Conservation (phyloP, 345 rosid genomes). For the Sonneratia alba region DNA sequence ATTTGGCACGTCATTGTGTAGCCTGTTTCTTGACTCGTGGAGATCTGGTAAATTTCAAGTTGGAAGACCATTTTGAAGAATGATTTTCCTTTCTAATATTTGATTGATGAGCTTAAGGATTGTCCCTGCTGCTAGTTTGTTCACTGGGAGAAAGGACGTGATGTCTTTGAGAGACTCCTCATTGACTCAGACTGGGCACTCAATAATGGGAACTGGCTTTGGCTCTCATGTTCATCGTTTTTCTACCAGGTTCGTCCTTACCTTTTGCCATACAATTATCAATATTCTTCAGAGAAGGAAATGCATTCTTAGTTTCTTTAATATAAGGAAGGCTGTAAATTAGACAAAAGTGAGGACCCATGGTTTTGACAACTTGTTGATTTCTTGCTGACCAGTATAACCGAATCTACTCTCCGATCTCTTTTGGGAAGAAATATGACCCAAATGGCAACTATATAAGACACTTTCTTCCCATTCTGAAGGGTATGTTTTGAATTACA, state of each 20-base stretch:
- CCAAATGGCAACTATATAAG: slow-evolving; percentile 69
- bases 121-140: slow-evolving; percentile 53
- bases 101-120: background rate
- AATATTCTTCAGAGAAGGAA: background rate
- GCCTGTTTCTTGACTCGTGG: slow-evolving; percentile 97
- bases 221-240: slow-evolving; percentile 96
- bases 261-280: background rate
- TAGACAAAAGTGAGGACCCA: background rate
- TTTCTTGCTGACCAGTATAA: slow-evolving; percentile 45
- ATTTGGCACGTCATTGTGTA: slow-evolving; percentile 81
- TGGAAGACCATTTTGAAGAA: background rate
- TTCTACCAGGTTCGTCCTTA: slow-evolving; percentile 64
- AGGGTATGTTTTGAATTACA: slow-evolving; percentile 38
- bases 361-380: background rate
- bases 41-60: slow-evolving; percentile 53
- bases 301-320: background rate
- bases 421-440: slow-evolving; percentile 89
- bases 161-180: slow-evolving; percentile 84
- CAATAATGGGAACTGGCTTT: slow-evolving; percentile 89
- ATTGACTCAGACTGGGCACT: slow-evolving; percentile 96
- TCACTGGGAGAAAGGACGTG: slow-evolving; percentile 97
- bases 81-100: background rate
- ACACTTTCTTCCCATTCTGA: slow-evolving; percentile 81
- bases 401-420: slow-evolving; percentile 76
- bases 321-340: background rate